Evolutionary conservation across 768 basidiomycete genomes (phyloP).

Genomic region (Kondoa subrosea): DNA sequence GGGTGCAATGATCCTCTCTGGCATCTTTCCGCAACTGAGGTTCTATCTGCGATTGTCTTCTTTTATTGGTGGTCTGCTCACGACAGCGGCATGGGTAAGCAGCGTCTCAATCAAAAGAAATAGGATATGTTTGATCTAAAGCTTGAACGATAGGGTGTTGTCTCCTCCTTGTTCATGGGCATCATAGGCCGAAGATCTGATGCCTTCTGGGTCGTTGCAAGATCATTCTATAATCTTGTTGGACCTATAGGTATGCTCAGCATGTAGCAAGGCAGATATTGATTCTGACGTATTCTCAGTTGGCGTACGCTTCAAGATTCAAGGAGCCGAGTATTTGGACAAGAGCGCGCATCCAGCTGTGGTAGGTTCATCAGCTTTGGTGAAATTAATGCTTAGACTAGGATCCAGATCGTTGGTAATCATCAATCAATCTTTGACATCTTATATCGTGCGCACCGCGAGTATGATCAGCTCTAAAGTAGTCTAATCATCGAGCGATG

Average conservation of each 20-base stretch:
- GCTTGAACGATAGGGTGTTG: constrained; percentile 36
- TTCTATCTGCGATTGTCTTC: not conserved
- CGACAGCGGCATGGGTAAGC: not conserved
- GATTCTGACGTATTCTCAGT: constrained; percentile 29
- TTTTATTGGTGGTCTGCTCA: not conserved
- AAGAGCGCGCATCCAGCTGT: constrained; percentile 33
- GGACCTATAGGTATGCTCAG: constrained; percentile 34
- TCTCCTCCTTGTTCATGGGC: constrained; percentile 50
- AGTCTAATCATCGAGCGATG: not conserved
- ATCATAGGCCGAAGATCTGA: constrained; percentile 42
- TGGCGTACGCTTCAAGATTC: constrained; percentile 55
- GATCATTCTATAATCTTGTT: constrained; percentile 59
- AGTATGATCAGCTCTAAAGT: not conserved
- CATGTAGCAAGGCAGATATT: not conserved
- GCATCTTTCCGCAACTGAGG: not conserved
- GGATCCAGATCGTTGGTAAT: constrained; percentile 65
- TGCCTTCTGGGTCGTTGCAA: constrained; percentile 64
- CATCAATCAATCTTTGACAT: constrained; percentile 91
- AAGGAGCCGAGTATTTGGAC: constrained; percentile 66
- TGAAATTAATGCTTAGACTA: constrained; percentile 27
- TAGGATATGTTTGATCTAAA: not conserved
- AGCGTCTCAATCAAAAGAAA: not conserved
- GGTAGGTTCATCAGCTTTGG: constrained; percentile 6
- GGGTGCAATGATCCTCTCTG: not conserved
- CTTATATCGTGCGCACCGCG: constrained; percentile 39